Base-by-base conservation (phyloP, 768 basidiomycete species). In the Suillus ampliporus region DNA sequence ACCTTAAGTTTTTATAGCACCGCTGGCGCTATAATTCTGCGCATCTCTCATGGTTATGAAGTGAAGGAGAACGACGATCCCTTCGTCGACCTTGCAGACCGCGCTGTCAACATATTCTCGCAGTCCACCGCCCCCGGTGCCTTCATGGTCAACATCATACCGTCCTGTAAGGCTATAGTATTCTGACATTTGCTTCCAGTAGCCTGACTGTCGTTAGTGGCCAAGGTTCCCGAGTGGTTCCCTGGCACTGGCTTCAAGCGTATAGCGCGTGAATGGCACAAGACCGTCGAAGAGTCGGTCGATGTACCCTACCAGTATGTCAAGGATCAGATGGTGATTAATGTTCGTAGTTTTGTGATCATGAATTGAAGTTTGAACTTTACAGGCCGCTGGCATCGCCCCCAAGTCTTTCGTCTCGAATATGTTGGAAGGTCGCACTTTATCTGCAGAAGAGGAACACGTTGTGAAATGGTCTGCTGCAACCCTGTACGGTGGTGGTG, bases 221-320 rank as follows among this genome's bases (percentile, higher is more conserved):
- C 79, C 69, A 70, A 82, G 60, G 68, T 84, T 9, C 82, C 83
- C 72, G 77, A 74, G 57, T 84, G 83, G 82, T 66, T 82, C 13
- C 82, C 82, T 43, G 79, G 80, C 2, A 78, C 81, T 2, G 74
- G 76, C 2, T 83, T 82, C 68, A 74, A 82, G 58, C 31, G 31
- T 6, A 31, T 31, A 31, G 31, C 31, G 4, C 31, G 31, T 31
- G 31, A 31, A 31, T 31, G 4, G 31, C 31, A 3, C 6, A 6
- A 31, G 31, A 31, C 31, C 31, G 4, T 31, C 31, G 31, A 31
- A 31, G 31, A 31, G 31, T 3, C 6, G 31, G 31, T 31, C 6
- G 3, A 3, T 31, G 31, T 6, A 31, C 31, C 31, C 3, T 31
- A 31, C 6, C 3, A 31, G 31, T 31, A 3, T 31, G 31, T 31